Conservation (phyloP, 495 filamentous ascomycete genomes). For the Venustampulla echinocandica region DNA sequence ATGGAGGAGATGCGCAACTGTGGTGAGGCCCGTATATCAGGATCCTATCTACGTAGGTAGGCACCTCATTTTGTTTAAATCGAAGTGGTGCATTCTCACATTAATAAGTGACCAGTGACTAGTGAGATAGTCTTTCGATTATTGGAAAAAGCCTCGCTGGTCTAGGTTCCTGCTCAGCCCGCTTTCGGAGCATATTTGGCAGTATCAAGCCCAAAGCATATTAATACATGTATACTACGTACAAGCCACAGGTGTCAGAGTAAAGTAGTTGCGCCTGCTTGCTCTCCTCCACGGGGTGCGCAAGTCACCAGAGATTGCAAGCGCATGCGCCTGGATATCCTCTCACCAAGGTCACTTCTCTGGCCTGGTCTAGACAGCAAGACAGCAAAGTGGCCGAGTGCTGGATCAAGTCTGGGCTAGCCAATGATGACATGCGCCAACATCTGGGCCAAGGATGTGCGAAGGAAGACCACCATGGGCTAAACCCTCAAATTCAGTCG, state of each 20-base stretch:
- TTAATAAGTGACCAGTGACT: too few species aligned
- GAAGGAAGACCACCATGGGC: constrained; percentile 12
- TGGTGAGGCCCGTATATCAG: too few species aligned
- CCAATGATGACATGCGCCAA: constrained; percentile 24
- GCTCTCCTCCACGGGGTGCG: constrained; percentile 5
- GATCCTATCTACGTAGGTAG: too few species aligned
- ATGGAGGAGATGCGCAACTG: too few species aligned
- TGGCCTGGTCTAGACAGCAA: constrained; percentile 20
- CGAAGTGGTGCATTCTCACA: too few species aligned
- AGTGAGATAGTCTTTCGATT: too few species aligned
- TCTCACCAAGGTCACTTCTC: not conserved
- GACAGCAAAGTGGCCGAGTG: constrained; percentile 17
- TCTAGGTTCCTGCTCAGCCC: constrained; percentile 19
- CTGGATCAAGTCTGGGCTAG: constrained; percentile 15
- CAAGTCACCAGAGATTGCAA: constrained; percentile 12
- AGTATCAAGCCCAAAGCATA: too few species aligned
- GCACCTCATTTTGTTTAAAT: too few species aligned
- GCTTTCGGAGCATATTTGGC: constrained; percentile 12
- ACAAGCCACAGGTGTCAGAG: too few species aligned
- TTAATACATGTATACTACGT: too few species aligned
- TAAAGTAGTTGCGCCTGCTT: too few species aligned
- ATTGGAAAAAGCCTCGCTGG: too few species aligned
- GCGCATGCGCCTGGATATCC: constrained; percentile 14
- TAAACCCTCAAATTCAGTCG: constrained; percentile 6
- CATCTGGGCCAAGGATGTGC: constrained; percentile 21